Percentiles rank a stretch among this genome's conserved stretches.
Evolutionary conservation across 768 basidiomycete species (phyloP).

Genomic region (Termitomyces sp.): DNA sequence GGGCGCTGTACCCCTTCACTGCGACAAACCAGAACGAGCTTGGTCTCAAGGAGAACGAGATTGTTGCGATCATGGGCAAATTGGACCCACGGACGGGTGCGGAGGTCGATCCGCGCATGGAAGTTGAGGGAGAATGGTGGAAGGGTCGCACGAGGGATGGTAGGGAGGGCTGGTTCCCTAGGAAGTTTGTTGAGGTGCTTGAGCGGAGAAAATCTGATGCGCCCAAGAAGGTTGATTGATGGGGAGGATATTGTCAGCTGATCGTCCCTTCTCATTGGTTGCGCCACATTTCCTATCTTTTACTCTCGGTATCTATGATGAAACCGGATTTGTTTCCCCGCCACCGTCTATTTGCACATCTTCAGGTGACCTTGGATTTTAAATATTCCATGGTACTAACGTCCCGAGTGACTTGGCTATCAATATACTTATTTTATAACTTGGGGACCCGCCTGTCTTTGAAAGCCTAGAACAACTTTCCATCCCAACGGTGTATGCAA

Average conservation of each 20-base stretch:
- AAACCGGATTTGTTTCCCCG: no score
- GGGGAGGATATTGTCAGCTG: neutral
- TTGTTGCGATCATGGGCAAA: slow-evolving; percentile 88
- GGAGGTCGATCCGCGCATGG: slow-evolving; percentile 62
- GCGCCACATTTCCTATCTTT: no score
- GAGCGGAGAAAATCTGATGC: slow-evolving; percentile 34
- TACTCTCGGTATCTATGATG: no score
- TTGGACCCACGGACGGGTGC: slow-evolving; percentile 64
- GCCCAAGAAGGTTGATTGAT: slow-evolving; percentile 22
- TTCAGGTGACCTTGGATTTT: no score
- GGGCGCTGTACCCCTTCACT: slow-evolving; percentile 76
- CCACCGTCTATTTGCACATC: no score
- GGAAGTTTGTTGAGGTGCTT: slow-evolving; percentile 78
- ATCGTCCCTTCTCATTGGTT: neutral
- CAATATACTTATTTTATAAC: no score
- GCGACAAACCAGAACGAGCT: slow-evolving; percentile 77
- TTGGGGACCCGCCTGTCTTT: no score
- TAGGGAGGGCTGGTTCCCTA: slow-evolving; percentile 92
- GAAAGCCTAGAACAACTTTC: no score
- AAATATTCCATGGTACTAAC: no score
- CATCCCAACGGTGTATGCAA: no score
- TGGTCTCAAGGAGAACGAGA: slow-evolving; percentile 82
- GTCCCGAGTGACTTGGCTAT: no score
- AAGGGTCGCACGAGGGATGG: slow-evolving; percentile 90
- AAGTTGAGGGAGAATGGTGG: slow-evolving; percentile 86